Evolutionary conservation across 257 asterid species (phyloP), one percentile per base, ranked within the genome.

Genomic region (Gynochthodes officinalis): DNA sequence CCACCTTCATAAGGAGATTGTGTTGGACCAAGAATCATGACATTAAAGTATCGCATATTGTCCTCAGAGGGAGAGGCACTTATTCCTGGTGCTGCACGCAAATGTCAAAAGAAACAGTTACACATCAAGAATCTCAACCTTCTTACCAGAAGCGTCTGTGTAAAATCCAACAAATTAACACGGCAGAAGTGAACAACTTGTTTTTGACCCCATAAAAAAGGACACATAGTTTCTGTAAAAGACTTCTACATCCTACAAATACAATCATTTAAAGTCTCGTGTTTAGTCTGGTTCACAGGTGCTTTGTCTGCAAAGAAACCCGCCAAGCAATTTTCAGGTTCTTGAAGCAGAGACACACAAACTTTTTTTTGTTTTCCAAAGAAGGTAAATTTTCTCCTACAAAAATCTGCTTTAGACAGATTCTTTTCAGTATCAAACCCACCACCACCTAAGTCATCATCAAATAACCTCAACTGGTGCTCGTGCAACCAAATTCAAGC

Each of bases 61-160:
- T 95, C 98, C 78, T 95, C 99, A 0, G 96, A 95, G 8, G 99
- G 98, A 55, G 99, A 95, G 11, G 99, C 99, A 80, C 99, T 95
- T 85, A 95, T 92, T 78, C 99, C 99, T 1, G 99, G 99, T 5
- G 99, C 99, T 95, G 96, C 85, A 90, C 4, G 65, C 75, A 86
- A 33, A 48, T 67, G 75, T 37, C 71, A 75, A 63, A 76, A 63
- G 13, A 11, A 62, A 28, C n/a, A 4, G 27, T 30, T 50, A 48
- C 16, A 15, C 42, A 67, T 67, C 53, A 43, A 63, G 21, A 12
- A 58, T 11, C 33, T 32, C 46, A 11, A 2, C 18, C 46, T 33
- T 46, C 9, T 2, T 1, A 37, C 35, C 21, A 35, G 15, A 58
- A 64, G 35, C 32, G 32, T 13, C 6, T 2, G 32, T 21, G 39